These are phyloP conservation scores for Arthroderma sp. DNA, from an alignment of 2,329 filamentous ascomycete species.

Conservation along the genomic window DNA sequence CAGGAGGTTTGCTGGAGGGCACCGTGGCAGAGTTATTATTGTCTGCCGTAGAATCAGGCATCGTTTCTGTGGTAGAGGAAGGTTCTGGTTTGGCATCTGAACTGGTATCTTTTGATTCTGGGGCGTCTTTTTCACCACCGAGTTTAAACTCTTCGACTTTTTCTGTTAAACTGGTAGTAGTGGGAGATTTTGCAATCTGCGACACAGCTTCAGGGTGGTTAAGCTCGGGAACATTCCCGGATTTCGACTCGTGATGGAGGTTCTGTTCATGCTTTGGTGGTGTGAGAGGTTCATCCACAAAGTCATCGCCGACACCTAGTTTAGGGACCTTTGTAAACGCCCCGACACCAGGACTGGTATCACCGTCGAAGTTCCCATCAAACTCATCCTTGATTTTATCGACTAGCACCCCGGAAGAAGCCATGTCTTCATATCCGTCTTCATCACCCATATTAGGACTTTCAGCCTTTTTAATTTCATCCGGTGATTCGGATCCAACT, in stretches of 20 bases:
- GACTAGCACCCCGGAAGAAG: conserved; percentile 52
- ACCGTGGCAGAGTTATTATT: no score
- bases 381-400: conserved; percentile 53
- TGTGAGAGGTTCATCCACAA: conserved; percentile 65
- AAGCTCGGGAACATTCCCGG: no score
- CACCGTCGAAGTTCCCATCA: conserved; percentile 9
- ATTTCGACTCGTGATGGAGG: not conserved
- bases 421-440: conserved; percentile 87
- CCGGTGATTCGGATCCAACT: conserved; percentile 38
- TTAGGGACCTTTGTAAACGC: conserved; percentile 23
- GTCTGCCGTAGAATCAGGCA: no score
- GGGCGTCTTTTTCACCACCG: conserved; percentile 18
- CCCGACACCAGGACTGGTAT: conserved; percentile 14
- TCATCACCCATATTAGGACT: conserved; percentile 73
- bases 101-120: conserved; percentile 7
- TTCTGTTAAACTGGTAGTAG: conserved; percentile 41
- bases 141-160: conserved; percentile 46
- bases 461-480: conserved; percentile 58
- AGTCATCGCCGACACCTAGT: conserved; percentile 53
- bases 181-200: conserved; percentile 29
- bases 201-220: no score
- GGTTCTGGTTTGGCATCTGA: conserved; percentile 13
- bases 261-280: conserved; percentile 37
- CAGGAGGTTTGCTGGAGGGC: no score
- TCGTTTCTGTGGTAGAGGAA: no score